Evolutionary conservation across 306 rosid species (phyloP), one percentile per base, ranked within the genome.

Genomic region (Cicer pinnatifidum): DNA sequence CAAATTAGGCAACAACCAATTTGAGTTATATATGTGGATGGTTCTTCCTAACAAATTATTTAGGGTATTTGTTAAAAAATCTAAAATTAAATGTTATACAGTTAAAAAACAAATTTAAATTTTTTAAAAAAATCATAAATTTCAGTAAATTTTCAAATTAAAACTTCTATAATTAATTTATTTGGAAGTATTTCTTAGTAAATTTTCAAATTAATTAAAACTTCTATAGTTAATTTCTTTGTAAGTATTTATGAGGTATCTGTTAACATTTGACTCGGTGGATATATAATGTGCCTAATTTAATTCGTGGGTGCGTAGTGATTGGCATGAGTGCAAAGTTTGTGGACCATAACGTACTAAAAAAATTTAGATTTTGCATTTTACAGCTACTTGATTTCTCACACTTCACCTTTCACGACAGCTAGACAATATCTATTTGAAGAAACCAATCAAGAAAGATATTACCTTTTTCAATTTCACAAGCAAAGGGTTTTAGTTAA

Each of bases 1-100:
- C 84, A 67, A 73, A 53, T 88, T 82, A 67, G 78, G 81, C 81
- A 78, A 69, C 12, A 73, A 11, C 86, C 78, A 67, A 56, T 68
- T 44, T 44, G 44, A 67, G 56, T 70, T 76, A 69, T 35, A 67
- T 50, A 75, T 28, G 35, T 28, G 35, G 35, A 28, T 28, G 5
- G 35, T 3, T 28, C 35, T 28, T 28, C 5, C 35, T 28, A 28
- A 28, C 35, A 28, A 28, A 28, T 28, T 28, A 28, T 28, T 28
- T 28, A 28, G 35, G 1, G 35, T 3, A 28, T 3, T 3, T 3
- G 35, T 28, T 28, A 28, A 28, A 28, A 28, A 28, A 28, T 3
- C 35, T 28, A 3, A 28, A 28, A 2, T 28, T 28, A 28, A 28
- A 28, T 28, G 35, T 28, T 28, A 3, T 3, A 28, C 5, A 28